phyloP scores from a whole-genome alignment of 768 basidiomycete genomes.

The Boletales sp. region DNA sequence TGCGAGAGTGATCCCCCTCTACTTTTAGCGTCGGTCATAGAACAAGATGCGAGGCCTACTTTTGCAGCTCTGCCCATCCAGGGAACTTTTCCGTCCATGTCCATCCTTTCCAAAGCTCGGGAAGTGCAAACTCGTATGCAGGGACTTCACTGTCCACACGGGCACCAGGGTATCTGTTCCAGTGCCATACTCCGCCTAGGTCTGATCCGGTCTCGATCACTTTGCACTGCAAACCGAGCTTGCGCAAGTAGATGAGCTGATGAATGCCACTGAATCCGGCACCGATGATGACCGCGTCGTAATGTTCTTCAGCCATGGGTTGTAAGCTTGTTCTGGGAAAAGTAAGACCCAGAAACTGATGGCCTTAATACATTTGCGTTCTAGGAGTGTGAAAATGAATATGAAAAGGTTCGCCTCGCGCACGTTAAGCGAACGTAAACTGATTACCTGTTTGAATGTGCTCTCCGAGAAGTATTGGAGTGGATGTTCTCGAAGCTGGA shows the following conservation, averaged over 20 bases:
- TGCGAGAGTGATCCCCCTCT: not conserved
- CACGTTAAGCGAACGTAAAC: too few species aligned
- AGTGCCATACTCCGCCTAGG: constrained; percentile 9
- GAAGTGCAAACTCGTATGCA: constrained; percentile 4
- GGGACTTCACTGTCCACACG: constrained; percentile 10
- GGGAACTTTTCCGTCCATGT: constrained; percentile 10
- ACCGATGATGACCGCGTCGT: constrained; percentile 7
- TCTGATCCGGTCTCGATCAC: constrained; percentile 5
- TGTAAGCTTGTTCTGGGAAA: not conserved
- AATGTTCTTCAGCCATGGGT: constrained; percentile 5
- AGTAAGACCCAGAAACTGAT: not conserved
- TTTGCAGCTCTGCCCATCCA: constrained; percentile 6
- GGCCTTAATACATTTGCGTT: not conserved
- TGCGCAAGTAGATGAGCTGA: constrained; percentile 9
- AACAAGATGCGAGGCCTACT: not conserved
- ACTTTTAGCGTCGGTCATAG: not conserved
- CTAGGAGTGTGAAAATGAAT: not conserved
- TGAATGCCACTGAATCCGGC: constrained; percentile 9
- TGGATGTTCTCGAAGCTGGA: too few species aligned
- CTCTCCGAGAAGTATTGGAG: too few species aligned
- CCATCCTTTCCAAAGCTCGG: constrained; percentile 15
- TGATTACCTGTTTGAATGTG: too few species aligned
- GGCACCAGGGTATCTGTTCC: constrained; percentile 13
- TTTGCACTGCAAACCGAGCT: constrained; percentile 7
- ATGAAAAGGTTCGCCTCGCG: too few species aligned